These are phyloP conservation scores for Aphanomyces astaci DNA, from an alignment of 352 stramenopile genomes.

Conservation along the genomic window DNA sequence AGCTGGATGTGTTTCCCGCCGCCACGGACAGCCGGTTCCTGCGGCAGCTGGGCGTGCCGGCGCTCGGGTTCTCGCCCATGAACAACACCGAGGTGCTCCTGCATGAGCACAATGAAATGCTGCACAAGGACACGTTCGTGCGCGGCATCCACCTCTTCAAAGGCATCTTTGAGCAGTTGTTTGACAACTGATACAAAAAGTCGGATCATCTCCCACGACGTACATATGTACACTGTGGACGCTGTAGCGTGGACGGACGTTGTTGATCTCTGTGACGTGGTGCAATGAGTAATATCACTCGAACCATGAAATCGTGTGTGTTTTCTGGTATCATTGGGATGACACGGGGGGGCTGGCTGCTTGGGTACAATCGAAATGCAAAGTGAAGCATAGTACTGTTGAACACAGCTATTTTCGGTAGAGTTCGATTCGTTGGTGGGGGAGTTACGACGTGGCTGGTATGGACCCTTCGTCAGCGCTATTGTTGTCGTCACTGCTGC, in stretches of 20 bases:
- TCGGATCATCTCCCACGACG: no score
- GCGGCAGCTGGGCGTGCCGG: slow-evolving; percentile 82
- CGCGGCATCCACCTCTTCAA: slow-evolving; percentile 88
- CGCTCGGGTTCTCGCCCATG: slow-evolving; percentile 93
- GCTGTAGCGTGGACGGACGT: no score
- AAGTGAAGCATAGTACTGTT: no score
- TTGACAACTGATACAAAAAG: slow-evolving; percentile 24
- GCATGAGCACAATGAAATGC: slow-evolving; percentile 94
- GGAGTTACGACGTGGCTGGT: background rate
- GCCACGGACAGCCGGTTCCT: slow-evolving; percentile 92
- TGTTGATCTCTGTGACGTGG: no score
- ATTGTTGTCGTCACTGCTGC: background rate
- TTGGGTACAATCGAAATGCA: no score
- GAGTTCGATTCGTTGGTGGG: background rate
- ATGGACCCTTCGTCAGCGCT: background rate
- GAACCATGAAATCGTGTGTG: no score
- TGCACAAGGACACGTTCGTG: slow-evolving; percentile 88
- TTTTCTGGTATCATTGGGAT: no score
- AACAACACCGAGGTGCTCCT: slow-evolving; percentile 90
- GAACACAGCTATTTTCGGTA: background rate
- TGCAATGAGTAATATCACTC: no score
- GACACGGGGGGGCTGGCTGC: no score
- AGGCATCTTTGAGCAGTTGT: slow-evolving; percentile 45
- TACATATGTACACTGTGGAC: no score
- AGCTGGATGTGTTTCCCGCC: slow-evolving; percentile 91